A percentile compares a stretch with the other conserved stretches of the same genome.
phyloP scores from a whole-genome alignment of 805 yeast genomes.

The Kodamaea hsintzibuensis region DNA sequence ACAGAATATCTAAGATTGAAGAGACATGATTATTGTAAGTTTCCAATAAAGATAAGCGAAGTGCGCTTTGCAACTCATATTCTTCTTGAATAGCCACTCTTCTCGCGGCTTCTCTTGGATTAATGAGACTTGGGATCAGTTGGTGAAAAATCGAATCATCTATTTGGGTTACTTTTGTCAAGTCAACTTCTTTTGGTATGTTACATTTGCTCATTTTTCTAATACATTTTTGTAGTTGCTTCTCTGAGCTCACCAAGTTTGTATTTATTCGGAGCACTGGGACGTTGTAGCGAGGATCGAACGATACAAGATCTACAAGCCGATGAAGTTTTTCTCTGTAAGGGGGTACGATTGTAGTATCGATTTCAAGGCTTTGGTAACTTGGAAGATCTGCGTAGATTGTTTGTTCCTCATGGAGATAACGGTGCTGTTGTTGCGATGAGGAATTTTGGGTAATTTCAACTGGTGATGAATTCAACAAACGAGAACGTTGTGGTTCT shows the following conservation, averaged over 20 bases:
- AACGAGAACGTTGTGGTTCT: neutral
- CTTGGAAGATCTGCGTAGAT: neutral
- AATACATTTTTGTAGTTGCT: slow-evolving; percentile 19
- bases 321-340: slow-evolving; percentile 22
- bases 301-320: slow-evolving; percentile 22
- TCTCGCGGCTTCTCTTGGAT: slow-evolving; percentile 8
- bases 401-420: neutral
- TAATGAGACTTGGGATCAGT: slow-evolving; percentile 21
- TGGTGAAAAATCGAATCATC: slow-evolving; percentile 23
- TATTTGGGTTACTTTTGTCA: slow-evolving; percentile 23
- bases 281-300: slow-evolving; percentile 23
- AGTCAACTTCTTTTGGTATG: slow-evolving; percentile 19
- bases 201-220: slow-evolving; percentile 18
- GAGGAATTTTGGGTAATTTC: neutral
- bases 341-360: slow-evolving; percentile 16
- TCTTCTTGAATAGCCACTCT: neutral
- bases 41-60: slow-evolving; percentile 3
- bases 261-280: slow-evolving; percentile 26
- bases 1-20: slow-evolving; percentile 2
- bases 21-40: slow-evolving; percentile 6
- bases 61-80: slow-evolving; percentile 3
- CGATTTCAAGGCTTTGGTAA: neutral
- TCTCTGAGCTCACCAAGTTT: slow-evolving; percentile 19
- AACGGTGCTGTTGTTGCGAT: neutral
- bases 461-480: neutral